Base-by-base conservation (phyloP, 441 rosid species). In the Metrosideros polymorpha region DNA sequence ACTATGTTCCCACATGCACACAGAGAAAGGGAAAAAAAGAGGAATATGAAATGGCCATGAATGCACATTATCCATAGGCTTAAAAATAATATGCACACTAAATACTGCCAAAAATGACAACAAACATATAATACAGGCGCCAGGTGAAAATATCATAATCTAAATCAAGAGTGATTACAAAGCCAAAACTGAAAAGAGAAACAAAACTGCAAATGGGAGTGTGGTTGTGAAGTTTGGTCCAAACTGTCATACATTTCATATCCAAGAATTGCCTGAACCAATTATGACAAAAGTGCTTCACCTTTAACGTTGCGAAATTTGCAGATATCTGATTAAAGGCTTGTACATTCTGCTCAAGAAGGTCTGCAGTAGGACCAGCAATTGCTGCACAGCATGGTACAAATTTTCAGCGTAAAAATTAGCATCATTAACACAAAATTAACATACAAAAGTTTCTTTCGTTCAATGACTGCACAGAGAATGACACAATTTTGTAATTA, bases 271-370 rank as follows among this genome's bases (percentile, higher is more conserved):
- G 45, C 39, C 79, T 39, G 47, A 71, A 71, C n/a, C 49, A 39
- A 71, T 43, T 5, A 24, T 71, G 79, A 71, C 47, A 22, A 39
- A 86, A 84, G 84, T 57, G 83, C 35, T 89, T 92, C 89, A 97
- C 99, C 93, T 90, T 87, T 82, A 87, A 90, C 42, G 90, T 56
- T 82, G 90, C 85, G 76, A 94, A 87, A 91, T 96, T 96, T 66
- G 90, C 89, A 85, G 92, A 89, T 84, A 96, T 94, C 87, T 91
- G 94, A 76, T 56, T 84, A 25, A 95, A 87, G 76, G 89, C 89
- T 83, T 88, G 90, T 42, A 86, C 87, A 89, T 95, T 97, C 88
- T 93, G 91, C 89, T 92, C 88, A 51, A 94, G 93, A 90, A 95
- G 93, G 89, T 91, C 93, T n/a, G 91, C 91, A 7, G 88, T 86